Base-by-base conservation (phyloP, 2,329 filamentous ascomycete genomes). In the Pestalotiopsis fici region DNA sequence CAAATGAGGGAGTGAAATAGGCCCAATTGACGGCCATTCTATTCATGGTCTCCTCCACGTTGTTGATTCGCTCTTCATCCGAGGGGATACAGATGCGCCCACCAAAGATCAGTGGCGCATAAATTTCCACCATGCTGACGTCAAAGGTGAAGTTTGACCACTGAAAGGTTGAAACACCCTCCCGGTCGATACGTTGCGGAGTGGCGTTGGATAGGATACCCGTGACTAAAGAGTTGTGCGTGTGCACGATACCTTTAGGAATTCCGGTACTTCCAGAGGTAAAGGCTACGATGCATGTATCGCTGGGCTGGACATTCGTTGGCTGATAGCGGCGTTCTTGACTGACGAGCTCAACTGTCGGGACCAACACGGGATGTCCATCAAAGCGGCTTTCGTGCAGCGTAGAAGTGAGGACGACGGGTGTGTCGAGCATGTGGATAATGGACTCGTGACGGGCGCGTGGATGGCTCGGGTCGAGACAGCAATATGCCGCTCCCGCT, bases 251-350 rank as follows among this genome's bases (percentile, higher is more conserved):
- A 43, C 84, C 85, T 74, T 87, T 87, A 2, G 85, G 85, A 39
- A 76, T 76, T 4, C 85, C 85, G 0, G 84, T 86, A n/a, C 81
- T 84, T 18, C 85, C 85, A 18, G 84, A 86, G 21, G 85, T 86
- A 70, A 86, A 87, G 73, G 85, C 83, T 69, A 86, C 82, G 4
- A 60, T 60, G 57, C 57, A 60, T 0, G 31, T 60, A 13, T 60
- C 57, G 31, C n/a, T 60, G 25, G 57, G 57, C 18, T 60, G 57
- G 4, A 60, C 57, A 3, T 60, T 12, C 23, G 57, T 60, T 39
- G 57, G 57, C 57, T 39, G 57, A 15, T 60, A 60, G 4, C 23
- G 31, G n/a, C 57, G 57, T 21, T 60, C 27, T n/a, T 60, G 57
- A 28, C 57, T 35, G 15, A 37, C 57, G 13, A 60, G 57, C 31